These are phyloP conservation scores for Xylariaceae sp. DNA, from an alignment of 2,329 filamentous ascomycete genomes.

Conservation along the genomic window DNA sequence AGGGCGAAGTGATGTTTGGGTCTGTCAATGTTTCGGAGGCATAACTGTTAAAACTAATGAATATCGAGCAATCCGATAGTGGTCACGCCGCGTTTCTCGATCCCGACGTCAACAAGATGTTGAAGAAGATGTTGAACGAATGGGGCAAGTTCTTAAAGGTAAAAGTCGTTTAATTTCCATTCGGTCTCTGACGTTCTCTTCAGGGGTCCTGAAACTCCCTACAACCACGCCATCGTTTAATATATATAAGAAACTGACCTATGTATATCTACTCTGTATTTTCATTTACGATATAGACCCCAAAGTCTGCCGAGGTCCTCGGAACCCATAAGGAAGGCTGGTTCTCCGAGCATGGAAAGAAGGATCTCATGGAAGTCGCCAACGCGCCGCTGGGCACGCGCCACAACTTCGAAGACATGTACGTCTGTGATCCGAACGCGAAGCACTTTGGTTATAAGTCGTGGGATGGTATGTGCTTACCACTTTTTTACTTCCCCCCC, in stretches of 20 bases:
- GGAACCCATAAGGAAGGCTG: conserved; percentile 42
- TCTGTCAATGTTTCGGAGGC: no score
- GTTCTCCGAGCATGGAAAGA: conserved; percentile 46
- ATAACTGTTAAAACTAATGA: no score
- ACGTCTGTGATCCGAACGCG: conserved; percentile 50
- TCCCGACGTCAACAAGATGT: conserved; percentile 47
- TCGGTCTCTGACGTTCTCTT: neutral
- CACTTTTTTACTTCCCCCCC: neutral
- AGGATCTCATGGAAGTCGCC: conserved; percentile 47
- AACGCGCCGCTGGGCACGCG: conserved; percentile 39
- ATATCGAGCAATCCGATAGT: no score
- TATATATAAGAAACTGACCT: no score
- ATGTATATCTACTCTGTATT: no score
- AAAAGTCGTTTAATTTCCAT: conserved; percentile 10
- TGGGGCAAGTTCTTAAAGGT: conserved; percentile 52
- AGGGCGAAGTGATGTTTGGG: no score
- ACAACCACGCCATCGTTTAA: no score
- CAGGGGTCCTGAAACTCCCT: no score
- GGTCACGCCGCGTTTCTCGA: conserved; percentile 51
- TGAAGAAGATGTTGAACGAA: conserved; percentile 50
- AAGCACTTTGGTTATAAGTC: conserved; percentile 51
- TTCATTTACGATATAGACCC: conserved; percentile 27
- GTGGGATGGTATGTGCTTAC: conserved; percentile 45
- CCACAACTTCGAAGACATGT: conserved; percentile 54
- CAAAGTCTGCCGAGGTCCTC: conserved; percentile 49